Evolutionary conservation across 352 stramenopile genomes (phyloP), one percentile per base, ranked within the genome.

Genomic region (Pythium aphanidermatum): DNA sequence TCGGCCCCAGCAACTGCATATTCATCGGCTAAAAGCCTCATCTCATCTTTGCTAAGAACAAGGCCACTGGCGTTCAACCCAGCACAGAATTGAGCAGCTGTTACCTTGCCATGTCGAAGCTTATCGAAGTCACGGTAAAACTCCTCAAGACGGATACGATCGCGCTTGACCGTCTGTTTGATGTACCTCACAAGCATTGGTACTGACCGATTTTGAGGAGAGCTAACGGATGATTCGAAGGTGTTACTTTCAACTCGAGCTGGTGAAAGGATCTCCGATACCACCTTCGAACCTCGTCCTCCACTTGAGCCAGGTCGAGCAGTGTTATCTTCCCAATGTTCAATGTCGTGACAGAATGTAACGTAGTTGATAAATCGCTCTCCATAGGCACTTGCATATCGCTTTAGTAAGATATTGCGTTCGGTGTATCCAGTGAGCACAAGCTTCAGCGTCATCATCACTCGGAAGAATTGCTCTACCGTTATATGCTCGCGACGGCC

Each of bases 101-200:
- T 91, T 51, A 92, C 74, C 35, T 88, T 86, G 16, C 76, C 74
- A 19, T 91, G 77, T 2, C 81, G 78, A 0, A 92, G 60, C 40
- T 86, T 88, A 39, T 92, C 81, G 33, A 86, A 92, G 39, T 92
- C 81, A 4, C 81, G 78, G 37, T 88, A 92, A 43, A 80, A 90
- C 44, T 92, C 78, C 31, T 92, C 78, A 23, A 92, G 42, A 11
- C 78, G 81, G 51, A 92, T 78, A 14, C 81, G 78, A 46, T 89
- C 78, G 14, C 78, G 78, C 54, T 91, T 91, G 40, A 84, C 68
- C 19, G 71, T 71, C 41, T 89, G 75, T 37, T 91, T 86, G 52
- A 89, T 72, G 65, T 91, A 90, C 7, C 71, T 62, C 43, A 92
- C 68, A 0, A 91, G 46, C 76, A 91, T 89, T 0, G 74, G 63